These are phyloP conservation scores for Citrus australasica DNA, from an alignment of 345 rosid species.

Conservation along the genomic window DNA sequence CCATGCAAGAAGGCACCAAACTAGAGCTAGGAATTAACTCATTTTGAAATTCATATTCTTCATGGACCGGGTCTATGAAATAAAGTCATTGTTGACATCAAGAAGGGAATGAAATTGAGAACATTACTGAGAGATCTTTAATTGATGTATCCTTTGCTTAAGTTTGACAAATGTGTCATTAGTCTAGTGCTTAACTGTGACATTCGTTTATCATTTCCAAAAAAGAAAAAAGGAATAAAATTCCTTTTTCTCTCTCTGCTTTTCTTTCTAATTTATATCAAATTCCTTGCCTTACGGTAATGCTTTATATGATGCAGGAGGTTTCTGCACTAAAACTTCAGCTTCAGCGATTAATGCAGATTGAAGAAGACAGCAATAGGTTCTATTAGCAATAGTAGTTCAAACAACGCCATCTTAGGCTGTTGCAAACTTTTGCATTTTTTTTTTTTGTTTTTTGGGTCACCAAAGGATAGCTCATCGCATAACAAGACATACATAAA, in stretches of 20 bases:
- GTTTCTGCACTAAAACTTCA: background rate
- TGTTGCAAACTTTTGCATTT: background rate
- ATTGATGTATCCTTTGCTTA: background rate
- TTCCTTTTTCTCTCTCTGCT: background rate
- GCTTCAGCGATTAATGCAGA: background rate
- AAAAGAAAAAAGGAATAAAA: background rate
- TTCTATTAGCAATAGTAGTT: background rate
- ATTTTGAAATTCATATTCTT: background rate
- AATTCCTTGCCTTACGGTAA: background rate
- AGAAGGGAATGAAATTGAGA: background rate
- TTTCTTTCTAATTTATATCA: background rate
- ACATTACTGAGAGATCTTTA: background rate
- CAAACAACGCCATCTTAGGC: background rate
- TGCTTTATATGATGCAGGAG: background rate
- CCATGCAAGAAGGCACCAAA: background rate
- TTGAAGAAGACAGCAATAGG: background rate
- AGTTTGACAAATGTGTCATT: background rate
- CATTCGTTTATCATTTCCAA: no score
- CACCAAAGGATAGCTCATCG: background rate
- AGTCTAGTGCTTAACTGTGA: background rate
- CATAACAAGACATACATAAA: background rate
- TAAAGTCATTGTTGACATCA: background rate
- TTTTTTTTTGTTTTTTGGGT: background rate
- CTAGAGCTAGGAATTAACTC: background rate
- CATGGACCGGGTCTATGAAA: background rate